A percentile compares a stretch with the other conserved stretches of the same genome.
phyloP scores from a whole-genome alignment of 2,329 filamentous ascomycete species.

The Curvularia hawaiiensis region DNA sequence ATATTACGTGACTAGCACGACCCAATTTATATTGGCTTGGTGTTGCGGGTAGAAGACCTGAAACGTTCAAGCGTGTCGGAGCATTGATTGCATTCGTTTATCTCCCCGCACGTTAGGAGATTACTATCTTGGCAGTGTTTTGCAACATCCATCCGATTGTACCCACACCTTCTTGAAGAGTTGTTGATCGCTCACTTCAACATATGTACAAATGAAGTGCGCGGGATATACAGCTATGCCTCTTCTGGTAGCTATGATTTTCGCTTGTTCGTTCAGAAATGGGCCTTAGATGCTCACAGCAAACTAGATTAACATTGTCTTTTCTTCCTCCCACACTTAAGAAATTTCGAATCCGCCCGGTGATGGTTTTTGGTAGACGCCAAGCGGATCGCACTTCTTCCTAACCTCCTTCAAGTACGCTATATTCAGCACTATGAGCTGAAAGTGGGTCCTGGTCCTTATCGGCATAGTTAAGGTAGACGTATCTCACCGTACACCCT shows the following conservation, averaged over 20 bases:
- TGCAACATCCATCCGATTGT: too few relatives aligned
- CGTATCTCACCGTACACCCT: neutral
- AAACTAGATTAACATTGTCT: neutral
- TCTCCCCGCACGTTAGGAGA: conserved; percentile 10
- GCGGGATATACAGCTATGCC: too few relatives aligned
- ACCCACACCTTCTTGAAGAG: too few relatives aligned
- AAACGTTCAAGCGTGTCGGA: conserved; percentile 18
- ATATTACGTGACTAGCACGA: conserved; percentile 3
- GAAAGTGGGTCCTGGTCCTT: neutral
- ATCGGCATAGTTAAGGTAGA: neutral
- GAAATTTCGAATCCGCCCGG: neutral
- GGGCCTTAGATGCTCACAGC: neutral
- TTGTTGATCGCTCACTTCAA: too few relatives aligned
- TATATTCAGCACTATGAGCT: neutral
- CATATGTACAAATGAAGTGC: too few relatives aligned
- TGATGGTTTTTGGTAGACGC: neutral
- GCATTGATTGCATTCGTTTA: conserved; percentile 9
- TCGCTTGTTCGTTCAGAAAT: too few relatives aligned
- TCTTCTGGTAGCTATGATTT: too few relatives aligned
- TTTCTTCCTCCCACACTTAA: neutral
- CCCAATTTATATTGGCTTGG: conserved; percentile 17
- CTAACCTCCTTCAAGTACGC: neutral
- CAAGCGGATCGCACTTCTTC: neutral
- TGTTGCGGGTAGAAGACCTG: conserved; percentile 5
- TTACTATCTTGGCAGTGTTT: conserved; percentile 4